Base-by-base conservation (phyloP, 495 filamentous ascomycete genomes). In the Corynascus novoguineensis region DNA sequence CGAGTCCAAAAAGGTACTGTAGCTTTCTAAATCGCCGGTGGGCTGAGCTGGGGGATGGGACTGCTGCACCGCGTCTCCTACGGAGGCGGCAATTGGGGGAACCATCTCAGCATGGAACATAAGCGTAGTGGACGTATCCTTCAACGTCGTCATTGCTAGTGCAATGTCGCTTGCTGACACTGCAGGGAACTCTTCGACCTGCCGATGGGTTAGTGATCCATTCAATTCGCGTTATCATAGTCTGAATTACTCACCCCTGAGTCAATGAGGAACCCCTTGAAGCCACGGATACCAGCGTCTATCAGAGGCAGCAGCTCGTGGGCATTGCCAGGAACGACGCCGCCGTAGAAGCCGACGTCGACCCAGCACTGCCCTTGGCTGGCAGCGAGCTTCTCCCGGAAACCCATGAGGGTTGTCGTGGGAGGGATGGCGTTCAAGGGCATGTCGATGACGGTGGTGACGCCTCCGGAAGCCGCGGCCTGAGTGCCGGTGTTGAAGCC, bases 101-200 rank as follows among this genome's bases (percentile, higher is more conserved):
- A 96, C 84, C 91, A 96, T 97, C 73, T 98, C 93, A 19, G 93
- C 93, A 65, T 98, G 93, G 74, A 98, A 98, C 92, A 98, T 97
- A 41, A 97, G 77, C 0, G 89, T 92, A 15, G 93, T 98, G 42
- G 88, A 79, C 35, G 72, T 68, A 60, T 88, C 84, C 37, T 85
- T 85, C 50, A 98, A 78, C 44, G 86, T 88, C 8, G 71, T 78
- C 83, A 98, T 89, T 41, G 85, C 92, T 42, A 83, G 80, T 0
- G 82, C 76, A 60, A 98, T 86, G 69, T 97, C 93, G 1, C 71
- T 75, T 1, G 87, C 78, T 1, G 85, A 88, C 12, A 98, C 88
- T 32, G 91, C 89, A 0, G 93, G 93, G 72, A 98, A 98, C 65
- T 98, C 93, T 19, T 93, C 89, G 28, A 98, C 90, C 89, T 90